phyloP scores from a whole-genome alignment of 306 rosid genomes.

The Albizia julibrissin region DNA sequence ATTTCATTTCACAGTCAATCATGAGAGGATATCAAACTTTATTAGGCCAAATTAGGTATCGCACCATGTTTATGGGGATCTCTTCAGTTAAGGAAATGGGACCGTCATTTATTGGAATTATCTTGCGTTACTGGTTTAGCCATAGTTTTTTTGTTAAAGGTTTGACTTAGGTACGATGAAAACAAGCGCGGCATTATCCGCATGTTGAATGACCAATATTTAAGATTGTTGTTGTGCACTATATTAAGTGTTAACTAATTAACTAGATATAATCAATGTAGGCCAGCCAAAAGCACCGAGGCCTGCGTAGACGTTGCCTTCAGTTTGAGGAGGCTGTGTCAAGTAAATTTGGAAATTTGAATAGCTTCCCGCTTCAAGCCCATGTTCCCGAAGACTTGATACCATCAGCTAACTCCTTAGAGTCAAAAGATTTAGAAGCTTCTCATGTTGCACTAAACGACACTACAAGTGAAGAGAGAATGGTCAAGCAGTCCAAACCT shows the following conservation, averaged over 20 bases:
- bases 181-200: slow-evolving; percentile 5
- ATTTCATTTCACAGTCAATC: slow-evolving; percentile 19
- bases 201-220: slow-evolving; percentile 19
- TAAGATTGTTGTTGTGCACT: not conserved
- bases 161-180: slow-evolving; percentile 21
- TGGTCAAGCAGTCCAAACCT: slow-evolving; percentile 33
- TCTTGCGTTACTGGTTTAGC: not conserved
- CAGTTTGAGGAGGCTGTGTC: slow-evolving; percentile 45
- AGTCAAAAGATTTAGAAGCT: slow-evolving; percentile 22
- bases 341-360: slow-evolving; percentile 11
- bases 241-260: slow-evolving; percentile 29
- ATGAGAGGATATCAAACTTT: slow-evolving; percentile 8
- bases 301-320: slow-evolving; percentile 50
- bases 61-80: slow-evolving; percentile 17
- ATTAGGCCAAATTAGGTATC: slow-evolving; percentile 14
- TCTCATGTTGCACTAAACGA: slow-evolving; percentile 32
- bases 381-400: slow-evolving; percentile 24
- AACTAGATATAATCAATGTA: slow-evolving; percentile 19
- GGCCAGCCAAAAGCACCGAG: slow-evolving; percentile 39
- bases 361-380: slow-evolving; percentile 23
- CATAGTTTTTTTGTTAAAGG: slow-evolving; percentile 23
- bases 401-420: slow-evolving; percentile 20
- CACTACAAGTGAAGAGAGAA: slow-evolving; percentile 31
- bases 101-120: slow-evolving; percentile 10
- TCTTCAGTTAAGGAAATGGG: slow-evolving; percentile 14